A percentile compares a stretch with the other conserved stretches of the same genome.
phyloP scores from a whole-genome alignment of 2,329 filamentous ascomycete species.

The Aspergillus eucalypticola region DNA sequence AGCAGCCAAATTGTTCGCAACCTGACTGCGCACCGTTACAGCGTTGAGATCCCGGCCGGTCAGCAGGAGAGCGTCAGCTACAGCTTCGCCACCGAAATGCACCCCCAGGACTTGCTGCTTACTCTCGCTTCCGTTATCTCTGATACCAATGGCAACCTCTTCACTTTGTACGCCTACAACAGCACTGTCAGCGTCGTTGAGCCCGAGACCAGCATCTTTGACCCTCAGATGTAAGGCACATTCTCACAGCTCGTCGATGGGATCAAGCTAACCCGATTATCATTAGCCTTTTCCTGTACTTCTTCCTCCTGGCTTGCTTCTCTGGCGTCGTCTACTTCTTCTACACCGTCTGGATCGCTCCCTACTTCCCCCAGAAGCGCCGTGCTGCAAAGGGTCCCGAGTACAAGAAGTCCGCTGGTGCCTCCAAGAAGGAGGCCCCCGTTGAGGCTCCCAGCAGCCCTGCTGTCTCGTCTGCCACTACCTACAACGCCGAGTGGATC shows the following conservation, averaged over 20 bases:
- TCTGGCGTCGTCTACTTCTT: constrained; percentile 87
- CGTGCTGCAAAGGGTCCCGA: constrained; percentile 63
- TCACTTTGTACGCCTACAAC: constrained; percentile 78
- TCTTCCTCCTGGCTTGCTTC: constrained; percentile 79
- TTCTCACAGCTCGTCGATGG: not conserved
- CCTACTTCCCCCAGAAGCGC: constrained; percentile 85
- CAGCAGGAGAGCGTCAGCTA: constrained; percentile 76
- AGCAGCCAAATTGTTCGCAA: constrained; percentile 72
- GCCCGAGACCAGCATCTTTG: constrained; percentile 84
- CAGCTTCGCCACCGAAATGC: constrained; percentile 85
- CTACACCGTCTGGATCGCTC: constrained; percentile 96
- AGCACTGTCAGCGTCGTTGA: constrained; percentile 85
- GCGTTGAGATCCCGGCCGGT: constrained; percentile 71
- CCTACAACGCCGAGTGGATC: constrained; percentile 92
- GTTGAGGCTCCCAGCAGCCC: constrained; percentile 71
- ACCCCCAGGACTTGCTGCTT: constrained; percentile 83
- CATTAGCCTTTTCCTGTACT: constrained; percentile 89
- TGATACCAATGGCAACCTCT: constrained; percentile 66
- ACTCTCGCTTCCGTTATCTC: constrained; percentile 74
- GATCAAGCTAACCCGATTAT: not conserved
- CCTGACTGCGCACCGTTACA: constrained; percentile 75
- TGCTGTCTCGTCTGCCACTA: constrained; percentile 68
- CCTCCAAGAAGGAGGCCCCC: constrained; percentile 66
- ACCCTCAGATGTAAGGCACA: constrained; percentile 79
- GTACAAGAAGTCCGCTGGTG: constrained; percentile 62